These are phyloP conservation scores for Aspergillus carbonarius DNA, from an alignment of 2,329 filamentous ascomycete species.

Conservation along the genomic window DNA sequence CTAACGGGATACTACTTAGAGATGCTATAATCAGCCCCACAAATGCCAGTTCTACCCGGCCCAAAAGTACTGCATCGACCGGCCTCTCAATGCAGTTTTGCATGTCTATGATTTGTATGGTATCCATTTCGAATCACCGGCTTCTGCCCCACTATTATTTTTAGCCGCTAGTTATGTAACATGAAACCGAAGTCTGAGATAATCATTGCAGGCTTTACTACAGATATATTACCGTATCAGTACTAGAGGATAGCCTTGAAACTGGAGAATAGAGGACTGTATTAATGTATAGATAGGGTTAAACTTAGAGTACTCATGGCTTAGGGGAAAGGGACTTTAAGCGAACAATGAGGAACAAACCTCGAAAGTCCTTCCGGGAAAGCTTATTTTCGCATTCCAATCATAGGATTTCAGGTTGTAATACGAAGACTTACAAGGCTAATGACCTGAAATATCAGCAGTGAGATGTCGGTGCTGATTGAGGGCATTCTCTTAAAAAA, in stretches of 20 bases:
- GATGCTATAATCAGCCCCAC: not conserved
- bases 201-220: not conserved
- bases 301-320: not conserved
- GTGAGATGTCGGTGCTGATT: not conserved
- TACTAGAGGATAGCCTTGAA: not conserved
- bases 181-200: not conserved
- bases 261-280: not conserved
- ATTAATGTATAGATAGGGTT: not conserved
- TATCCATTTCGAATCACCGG: too few relatives aligned
- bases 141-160: too few relatives aligned
- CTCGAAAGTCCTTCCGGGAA: not conserved
- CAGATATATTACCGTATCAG: too few relatives aligned
- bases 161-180: not conserved
- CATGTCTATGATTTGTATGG: too few relatives aligned
- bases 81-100: slow-evolving; percentile 2
- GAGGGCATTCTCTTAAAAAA: not conserved
- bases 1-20: not conserved
- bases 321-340: not conserved
- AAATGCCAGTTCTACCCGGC: slow-evolving; percentile 2
- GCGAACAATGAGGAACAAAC: not conserved
- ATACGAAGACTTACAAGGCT: too few relatives aligned
- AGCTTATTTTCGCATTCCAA: not conserved
- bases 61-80: not conserved
- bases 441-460: not conserved
- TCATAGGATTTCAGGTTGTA: not conserved